These are phyloP conservation scores for Nicotiana knightiana DNA, from an alignment of 257 asterid genomes.

Conservation along the genomic window DNA sequence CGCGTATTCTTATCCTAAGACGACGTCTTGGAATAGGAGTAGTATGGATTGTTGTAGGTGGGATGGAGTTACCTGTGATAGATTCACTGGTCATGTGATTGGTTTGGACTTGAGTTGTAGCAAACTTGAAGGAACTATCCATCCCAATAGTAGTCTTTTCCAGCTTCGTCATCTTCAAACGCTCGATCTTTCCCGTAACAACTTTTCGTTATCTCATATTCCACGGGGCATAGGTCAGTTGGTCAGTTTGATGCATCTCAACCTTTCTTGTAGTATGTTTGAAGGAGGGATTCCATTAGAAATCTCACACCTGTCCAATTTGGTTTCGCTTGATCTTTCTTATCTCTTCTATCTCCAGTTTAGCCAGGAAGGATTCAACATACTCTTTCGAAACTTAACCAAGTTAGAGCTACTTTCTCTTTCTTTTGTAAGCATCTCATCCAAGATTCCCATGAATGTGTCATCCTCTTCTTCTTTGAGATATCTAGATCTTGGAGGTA, in stretches of 20 bases:
- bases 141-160: background rate
- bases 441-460: background rate
- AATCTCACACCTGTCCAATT: background rate
- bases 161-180: background rate
- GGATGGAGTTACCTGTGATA: background rate
- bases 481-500: background rate
- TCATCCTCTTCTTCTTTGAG: background rate
- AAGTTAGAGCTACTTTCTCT: background rate
- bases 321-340: background rate
- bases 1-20: background rate
- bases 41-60: slow-evolving; percentile 2
- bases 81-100: background rate
- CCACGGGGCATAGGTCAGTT: background rate
- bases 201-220: background rate
- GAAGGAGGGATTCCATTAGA: background rate
- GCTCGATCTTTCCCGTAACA: background rate
- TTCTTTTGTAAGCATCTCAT: accelerated
- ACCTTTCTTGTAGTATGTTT: background rate
- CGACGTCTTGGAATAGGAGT: background rate
- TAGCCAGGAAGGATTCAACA: background rate
- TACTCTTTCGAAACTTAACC: background rate
- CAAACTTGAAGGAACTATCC: background rate
- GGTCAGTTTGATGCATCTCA: background rate
- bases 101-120: background rate
- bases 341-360: accelerated